Conservation (phyloP, 1,284 basidiomycete species). For the Taiwanofungus camphoratus region DNA sequence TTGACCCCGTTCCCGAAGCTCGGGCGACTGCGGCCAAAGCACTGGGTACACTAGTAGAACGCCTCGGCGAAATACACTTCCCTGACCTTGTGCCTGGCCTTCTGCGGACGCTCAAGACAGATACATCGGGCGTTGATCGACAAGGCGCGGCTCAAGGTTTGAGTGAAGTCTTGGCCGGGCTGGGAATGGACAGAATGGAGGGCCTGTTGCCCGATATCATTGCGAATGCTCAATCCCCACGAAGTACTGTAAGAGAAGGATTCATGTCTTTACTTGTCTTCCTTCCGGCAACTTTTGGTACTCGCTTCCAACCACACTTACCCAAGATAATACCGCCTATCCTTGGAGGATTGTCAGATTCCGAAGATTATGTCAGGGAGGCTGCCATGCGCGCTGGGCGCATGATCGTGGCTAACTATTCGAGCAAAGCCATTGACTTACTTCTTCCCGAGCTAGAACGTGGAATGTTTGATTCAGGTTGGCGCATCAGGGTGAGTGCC, state of each 20-base stretch:
- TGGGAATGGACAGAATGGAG: slow-evolving; percentile 97
- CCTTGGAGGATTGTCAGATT: slow-evolving; percentile 87
- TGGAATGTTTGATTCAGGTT: slow-evolving; percentile 92
- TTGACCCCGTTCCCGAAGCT: slow-evolving; percentile 95
- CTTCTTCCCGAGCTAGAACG: slow-evolving; percentile 92
- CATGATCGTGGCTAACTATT: slow-evolving; percentile 98
- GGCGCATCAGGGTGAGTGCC: slow-evolving; percentile 84
- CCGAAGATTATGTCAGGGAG: slow-evolving; percentile 91
- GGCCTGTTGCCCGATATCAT: slow-evolving; percentile 94
- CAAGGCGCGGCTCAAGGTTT: slow-evolving; percentile 98
- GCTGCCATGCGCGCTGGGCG: slow-evolving; percentile 98
- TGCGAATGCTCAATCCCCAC: slow-evolving; percentile 83
- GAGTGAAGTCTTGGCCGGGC: slow-evolving; percentile 90
- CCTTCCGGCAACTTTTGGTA: slow-evolving; percentile 93
- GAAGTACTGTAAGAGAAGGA: slow-evolving; percentile 93
- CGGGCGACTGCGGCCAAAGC: slow-evolving; percentile 96
- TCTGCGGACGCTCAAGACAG: slow-evolving; percentile 85
- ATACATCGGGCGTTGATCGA: slow-evolving; percentile 92
- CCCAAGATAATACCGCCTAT: slow-evolving; percentile 94
- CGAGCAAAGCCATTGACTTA: slow-evolving; percentile 87
- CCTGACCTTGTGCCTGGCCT: slow-evolving; percentile 93
- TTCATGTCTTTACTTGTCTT: slow-evolving; percentile 98
- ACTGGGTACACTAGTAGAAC: slow-evolving; percentile 94
- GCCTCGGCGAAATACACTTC: slow-evolving; percentile 93
- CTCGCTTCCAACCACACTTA: slow-evolving; percentile 93